Percentiles rank a stretch among this genome's conserved stretches.
Conservation (phyloP, 306 rosid species). For the Prunus kanzakura region DNA sequence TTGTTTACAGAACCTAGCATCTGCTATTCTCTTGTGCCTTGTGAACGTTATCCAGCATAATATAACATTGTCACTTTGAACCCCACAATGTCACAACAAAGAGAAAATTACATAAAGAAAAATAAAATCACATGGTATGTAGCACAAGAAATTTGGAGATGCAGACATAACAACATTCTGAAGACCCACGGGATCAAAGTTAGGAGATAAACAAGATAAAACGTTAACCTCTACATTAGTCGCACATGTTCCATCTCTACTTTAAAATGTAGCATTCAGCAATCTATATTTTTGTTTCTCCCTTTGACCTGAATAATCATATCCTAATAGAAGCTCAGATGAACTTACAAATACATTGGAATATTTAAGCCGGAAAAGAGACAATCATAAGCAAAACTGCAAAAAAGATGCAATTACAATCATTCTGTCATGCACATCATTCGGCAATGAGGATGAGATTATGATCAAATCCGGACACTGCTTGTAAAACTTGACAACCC, state of each 20-base stretch:
- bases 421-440: conserved; percentile 30
- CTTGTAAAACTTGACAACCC: conserved; percentile 66
- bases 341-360: not conserved
- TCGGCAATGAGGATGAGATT: conserved; percentile 65
- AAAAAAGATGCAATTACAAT: not conserved
- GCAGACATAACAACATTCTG: not conserved
- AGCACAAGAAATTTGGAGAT: not conserved
- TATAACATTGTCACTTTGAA: no score
- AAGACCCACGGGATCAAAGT: not conserved
- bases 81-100: not conserved
- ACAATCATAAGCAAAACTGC: not conserved
- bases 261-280: not conserved
- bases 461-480: conserved; percentile 89
- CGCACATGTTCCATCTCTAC: not conserved
- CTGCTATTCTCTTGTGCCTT: no score
- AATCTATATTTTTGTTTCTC: not conserved
- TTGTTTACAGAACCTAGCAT: no score
- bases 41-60: no score
- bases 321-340: not conserved
- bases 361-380: not conserved
- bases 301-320: not conserved
- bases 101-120: not conserved
- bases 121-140: not conserved
- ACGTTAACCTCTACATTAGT: not conserved
- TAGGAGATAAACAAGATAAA: not conserved